Evolutionary conservation across 1,284 basidiomycete genomes (phyloP), one percentile per base, ranked within the genome.

Genomic region (Vanrija sp.): DNA sequence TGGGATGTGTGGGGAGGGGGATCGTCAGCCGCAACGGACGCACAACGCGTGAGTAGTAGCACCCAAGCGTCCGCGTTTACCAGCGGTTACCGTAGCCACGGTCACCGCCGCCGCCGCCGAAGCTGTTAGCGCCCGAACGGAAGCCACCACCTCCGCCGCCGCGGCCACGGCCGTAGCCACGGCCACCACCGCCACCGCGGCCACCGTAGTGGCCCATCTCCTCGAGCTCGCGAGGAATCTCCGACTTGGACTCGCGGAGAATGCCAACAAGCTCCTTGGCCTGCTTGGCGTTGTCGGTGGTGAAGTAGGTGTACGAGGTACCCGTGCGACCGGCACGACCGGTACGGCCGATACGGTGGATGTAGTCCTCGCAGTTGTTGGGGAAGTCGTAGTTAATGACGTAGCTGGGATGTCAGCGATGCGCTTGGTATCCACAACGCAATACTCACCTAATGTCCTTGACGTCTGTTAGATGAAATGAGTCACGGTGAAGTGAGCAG

Each of bases 281-380:
- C 63, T 85, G 85, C 80, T 95, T 96, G 55, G 89, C 86, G 77
- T 95, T 97, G 69, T 96, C 90, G 48, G 87, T 87, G 51, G 89
- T 94, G 79, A 98, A 95, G 82, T 95, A 98, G 12, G 93, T 97
- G 78, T 89, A 96, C 5, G 93, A 91, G 35, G 85, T 88, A 67
- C 78, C 78, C 54, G 69, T 80, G 47, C 69, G 65, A 49, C 81
- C 81, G 27, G 80, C 81, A 72, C 81, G 80, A 62, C 81, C 81
- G 36, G 81, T 82, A 71, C 80, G 79, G 66, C 79, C 79, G 59
- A 81, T 80, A 72, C 79, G 78, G 72, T 79, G 78, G 43, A 80
- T 75, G 71, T 80, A 80, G 70, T 80, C 79, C 69, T 78, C 68
- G 58, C 69, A 71, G 65, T 72, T 72, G 78, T 94, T 96, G 4